Conservation (phyloP, 1,284 basidiomycete species). For the Papiliotrema nemorosa region DNA sequence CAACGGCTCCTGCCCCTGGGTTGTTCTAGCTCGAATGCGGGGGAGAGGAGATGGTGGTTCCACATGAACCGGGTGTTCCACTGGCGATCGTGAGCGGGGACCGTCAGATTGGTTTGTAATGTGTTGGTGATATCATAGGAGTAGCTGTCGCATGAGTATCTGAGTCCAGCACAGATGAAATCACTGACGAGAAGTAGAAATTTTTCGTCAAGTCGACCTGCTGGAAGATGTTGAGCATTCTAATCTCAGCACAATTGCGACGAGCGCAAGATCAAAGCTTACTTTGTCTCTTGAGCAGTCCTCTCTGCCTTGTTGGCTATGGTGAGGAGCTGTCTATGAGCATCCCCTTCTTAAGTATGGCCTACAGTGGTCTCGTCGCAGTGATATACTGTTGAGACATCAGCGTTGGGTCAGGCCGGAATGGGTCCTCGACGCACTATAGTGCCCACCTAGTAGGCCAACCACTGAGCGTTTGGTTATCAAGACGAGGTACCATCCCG, state of each 20-base stretch:
- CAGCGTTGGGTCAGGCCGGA: conserved; percentile 1
- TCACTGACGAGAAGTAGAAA: conserved; percentile 93
- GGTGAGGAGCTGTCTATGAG: conserved; percentile 32
- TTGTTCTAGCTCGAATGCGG: conserved; percentile 53
- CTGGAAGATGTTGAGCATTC: conserved; percentile 84
- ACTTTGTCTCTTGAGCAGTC: conserved; percentile 74
- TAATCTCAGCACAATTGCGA: conserved; percentile 22
- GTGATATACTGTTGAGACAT: conserved; percentile 66
- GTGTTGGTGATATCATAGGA: conserved; percentile 97
- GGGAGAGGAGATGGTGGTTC: conserved; percentile 88
- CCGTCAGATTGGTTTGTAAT: conserved; percentile 86
- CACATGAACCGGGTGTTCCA: conserved; percentile 92
- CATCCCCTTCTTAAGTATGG: too few relatives aligned
- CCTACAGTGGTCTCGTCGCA: conserved; percentile 84
- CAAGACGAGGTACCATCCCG: conserved; percentile 86
- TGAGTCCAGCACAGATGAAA: too few relatives aligned
- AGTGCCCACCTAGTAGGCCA: conserved; percentile 91
- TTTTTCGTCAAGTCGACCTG: conserved; percentile 98
- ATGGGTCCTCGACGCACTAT: conserved; percentile 53
- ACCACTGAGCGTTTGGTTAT: conserved; percentile 89
- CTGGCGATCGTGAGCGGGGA: conserved; percentile 43
- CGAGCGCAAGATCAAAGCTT: conserved; percentile 7
- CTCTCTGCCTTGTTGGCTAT: conserved; percentile 57
- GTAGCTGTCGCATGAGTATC: conserved; percentile 57
- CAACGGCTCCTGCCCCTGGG: conserved; percentile 64